Evolutionary conservation across 2,329 filamentous ascomycete species (phyloP).

Genomic region (Penicillium palitans): DNA sequence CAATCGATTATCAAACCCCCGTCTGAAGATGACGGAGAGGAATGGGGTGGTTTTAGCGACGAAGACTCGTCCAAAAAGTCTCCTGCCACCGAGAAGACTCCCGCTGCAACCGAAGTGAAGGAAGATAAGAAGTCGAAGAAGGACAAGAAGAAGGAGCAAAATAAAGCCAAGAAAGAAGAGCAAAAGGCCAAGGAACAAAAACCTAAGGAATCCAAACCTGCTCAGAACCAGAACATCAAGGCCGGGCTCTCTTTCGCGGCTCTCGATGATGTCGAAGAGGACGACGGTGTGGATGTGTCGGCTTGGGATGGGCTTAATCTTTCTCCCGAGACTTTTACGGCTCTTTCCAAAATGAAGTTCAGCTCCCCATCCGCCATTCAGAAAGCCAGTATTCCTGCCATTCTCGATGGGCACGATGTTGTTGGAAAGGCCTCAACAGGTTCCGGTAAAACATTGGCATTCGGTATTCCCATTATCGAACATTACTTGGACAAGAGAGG

Average conservation of each 20-base stretch:
- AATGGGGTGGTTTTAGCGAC: slow-evolving; percentile 68
- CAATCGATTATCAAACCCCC: slow-evolving; percentile 34
- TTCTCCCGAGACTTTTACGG: slow-evolving; percentile 68
- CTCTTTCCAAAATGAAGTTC: slow-evolving; percentile 79
- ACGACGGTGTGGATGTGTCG: slow-evolving; percentile 68
- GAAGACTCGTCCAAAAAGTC: slow-evolving; percentile 35
- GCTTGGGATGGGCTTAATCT: slow-evolving; percentile 76
- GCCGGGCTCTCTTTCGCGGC: slow-evolving; percentile 39
- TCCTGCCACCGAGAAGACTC: slow-evolving; percentile 6
- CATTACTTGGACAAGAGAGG: slow-evolving; percentile 62
- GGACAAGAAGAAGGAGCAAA: slow-evolving; percentile 15
- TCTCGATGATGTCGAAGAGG: slow-evolving; percentile 46
- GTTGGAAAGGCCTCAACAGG: slow-evolving; percentile 96
- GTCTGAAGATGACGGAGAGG: slow-evolving; percentile 46
- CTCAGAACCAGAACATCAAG: slow-evolving; percentile 37
- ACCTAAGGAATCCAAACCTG: slow-evolving; percentile 31
- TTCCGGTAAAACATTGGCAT: slow-evolving; percentile 94
- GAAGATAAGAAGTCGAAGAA: slow-evolving; percentile 25
- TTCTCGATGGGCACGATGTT: slow-evolving; percentile 81
- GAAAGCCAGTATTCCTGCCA: slow-evolving; percentile 72
- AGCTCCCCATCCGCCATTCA: slow-evolving; percentile 81
- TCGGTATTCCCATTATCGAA: slow-evolving; percentile 90
- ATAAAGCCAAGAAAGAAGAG: slow-evolving; percentile 29
- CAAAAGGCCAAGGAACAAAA: slow-evolving; percentile 24
- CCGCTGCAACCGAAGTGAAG: slow-evolving; percentile 18